Conservation (phyloP, 176 grass and related monocot genomes). For the Rhynchospora tenuis region DNA sequence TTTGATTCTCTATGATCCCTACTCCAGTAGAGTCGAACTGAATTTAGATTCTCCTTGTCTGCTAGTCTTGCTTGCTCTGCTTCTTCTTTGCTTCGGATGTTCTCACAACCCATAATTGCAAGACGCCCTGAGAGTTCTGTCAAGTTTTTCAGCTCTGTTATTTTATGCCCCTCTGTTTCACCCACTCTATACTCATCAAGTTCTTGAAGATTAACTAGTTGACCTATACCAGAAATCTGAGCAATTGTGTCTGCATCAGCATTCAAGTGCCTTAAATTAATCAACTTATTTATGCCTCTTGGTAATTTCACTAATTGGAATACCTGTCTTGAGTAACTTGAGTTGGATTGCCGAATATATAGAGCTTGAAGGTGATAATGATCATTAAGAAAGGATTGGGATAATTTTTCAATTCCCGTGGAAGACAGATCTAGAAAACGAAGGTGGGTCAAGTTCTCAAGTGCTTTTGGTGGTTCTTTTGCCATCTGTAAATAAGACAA, state of each 20-base stretch:
- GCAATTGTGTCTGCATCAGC: slow-evolving; percentile 26
- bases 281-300: too few relatives aligned
- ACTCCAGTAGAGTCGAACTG: slow-evolving; percentile 15
- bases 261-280: slow-evolving; percentile 18
- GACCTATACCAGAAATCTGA: slow-evolving; percentile 31
- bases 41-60: slow-evolving; percentile 27
- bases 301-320: too few relatives aligned
- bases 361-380: slow-evolving; percentile 47
- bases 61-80: too few relatives aligned
- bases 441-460: slow-evolving; percentile 35
- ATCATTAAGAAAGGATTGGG: slow-evolving; percentile 26
- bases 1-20: not conserved
- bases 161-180: slow-evolving; percentile 15
- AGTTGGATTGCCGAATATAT: slow-evolving; percentile 20
- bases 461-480: slow-evolving; percentile 14
- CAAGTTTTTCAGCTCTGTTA: not conserved
- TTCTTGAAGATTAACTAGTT: not conserved
- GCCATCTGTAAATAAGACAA: slow-evolving; percentile 25
- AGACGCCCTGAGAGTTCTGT: too few relatives aligned
- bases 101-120: too few relatives aligned
- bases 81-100: too few relatives aligned
- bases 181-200: slow-evolving; percentile 38
- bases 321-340: too few relatives aligned
- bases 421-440: slow-evolving; percentile 38
- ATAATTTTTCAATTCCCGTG: slow-evolving; percentile 27